Evolutionary conservation across 768 basidiomycete species (phyloP), one percentile per base, ranked within the genome.

Genomic region (Mycena vulgaris): DNA sequence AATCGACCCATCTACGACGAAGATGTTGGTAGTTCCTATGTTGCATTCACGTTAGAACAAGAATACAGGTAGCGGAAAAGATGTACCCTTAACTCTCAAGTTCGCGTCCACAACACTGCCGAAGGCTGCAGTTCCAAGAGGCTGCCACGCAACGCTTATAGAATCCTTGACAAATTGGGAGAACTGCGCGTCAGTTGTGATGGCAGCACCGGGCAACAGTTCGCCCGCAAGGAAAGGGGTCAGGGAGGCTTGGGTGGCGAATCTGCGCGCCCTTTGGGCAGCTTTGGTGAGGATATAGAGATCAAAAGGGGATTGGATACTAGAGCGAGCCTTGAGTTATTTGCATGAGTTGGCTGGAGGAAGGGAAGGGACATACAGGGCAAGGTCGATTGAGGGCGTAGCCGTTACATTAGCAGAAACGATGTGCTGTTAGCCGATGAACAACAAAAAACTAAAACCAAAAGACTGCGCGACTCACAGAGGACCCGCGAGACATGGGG

Each of bases 231-330:
- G 35, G 35, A 37, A 37, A 37, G 35, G 35, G 35, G 35, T 37
- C 35, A 37, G 35, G 35, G 35, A 31, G 21, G 42, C 19, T 14
- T 61, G 59, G 21, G 45, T 48, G 59, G 45, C 59, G 45, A 48
- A 61, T 11, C 45, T 21, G 30, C 59, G 59, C 59, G 45, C 59
- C 30, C 58, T 8, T 19, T 28, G 27, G 27, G 58, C 45, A 19
- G 58, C 58, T 31, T 60, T 60, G 28, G 40, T 61, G 59, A 61
- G 59, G 45, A 61, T 61, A 23, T 61, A 61, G 30, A 61, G 30
- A 35, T 61, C 45, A 30, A 61, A 61, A 23, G 59, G 59, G 5
- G 59, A 61, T n/a, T n/a, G n/a, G n/a, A n/a, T n/a, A n/a, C n/a
- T n/a, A n/a, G n/a, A n/a, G n/a, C n/a, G n/a, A n/a, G n/a, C n/a